Evolutionary conservation across 805 yeast species (phyloP), one percentile per base, ranked within the genome.

Genomic region (Scheffersomyces lignosus): DNA sequence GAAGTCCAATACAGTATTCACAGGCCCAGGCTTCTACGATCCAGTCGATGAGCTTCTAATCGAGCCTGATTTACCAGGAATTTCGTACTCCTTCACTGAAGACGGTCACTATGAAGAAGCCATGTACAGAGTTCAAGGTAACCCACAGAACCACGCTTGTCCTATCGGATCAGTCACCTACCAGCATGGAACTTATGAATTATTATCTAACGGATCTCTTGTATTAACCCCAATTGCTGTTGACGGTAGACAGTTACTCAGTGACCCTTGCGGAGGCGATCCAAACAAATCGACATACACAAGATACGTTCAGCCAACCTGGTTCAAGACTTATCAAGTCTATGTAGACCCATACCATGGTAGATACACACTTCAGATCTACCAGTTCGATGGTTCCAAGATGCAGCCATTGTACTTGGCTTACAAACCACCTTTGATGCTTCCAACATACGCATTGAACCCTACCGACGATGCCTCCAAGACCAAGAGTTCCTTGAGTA

Each of bases 41-140:
- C 99, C 99, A 2, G 85, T 89, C 18, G 96, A 91, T 57, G 99
- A 93, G 62, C 76, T 91, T 13, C 69, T 93, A 40, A 87, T 89
- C 43, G 99, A 93, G 60, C 99, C 99, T 2, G 91, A 90, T 6
- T 73, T 93, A 28, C 96, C 99, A 1, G 99, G 99, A 26, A 78
- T 91, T 37, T 83, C 95, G 4, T 87, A 83, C 63, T 87, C 96
- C 2, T 93, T 93, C 70, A 90, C 97, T 1, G 82, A 75, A 16
- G 98, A 93, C 63, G 98, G 98, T 4, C 78, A 70, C 60, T 93
- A 75, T 59, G 99, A 93, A 64, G 87, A 86, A 60, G 99, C 99
- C 5, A 58, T 80, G 28, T 93, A 93, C 60, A 81, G 87, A 52
- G 80, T 93, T 17, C 62, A 77, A 0, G 66, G 85, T n/a, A 78